Base-by-base conservation (phyloP, 306 rosid species). In the Dryas drummondii region DNA sequence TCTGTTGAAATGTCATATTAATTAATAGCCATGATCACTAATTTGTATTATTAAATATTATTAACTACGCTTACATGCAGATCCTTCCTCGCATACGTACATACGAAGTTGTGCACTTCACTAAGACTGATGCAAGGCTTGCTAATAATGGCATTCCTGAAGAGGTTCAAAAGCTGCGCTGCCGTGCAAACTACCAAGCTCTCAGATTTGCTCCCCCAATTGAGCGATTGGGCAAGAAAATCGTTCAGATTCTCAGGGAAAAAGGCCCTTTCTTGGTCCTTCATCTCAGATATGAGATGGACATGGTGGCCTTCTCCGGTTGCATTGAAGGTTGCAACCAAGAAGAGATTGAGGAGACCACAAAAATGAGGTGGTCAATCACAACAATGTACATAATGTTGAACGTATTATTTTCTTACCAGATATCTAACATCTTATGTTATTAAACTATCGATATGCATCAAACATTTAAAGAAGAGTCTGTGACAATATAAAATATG, bases 241-340 rank as follows among this genome's bases (percentile, higher is more conserved):
- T 88, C 32, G 90, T 91, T 6, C 69, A 58, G 14, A 84, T 88
- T 77, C 80, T 91, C 82, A 82, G 88, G 76, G 83, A 73, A 76
- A 91, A 42, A 54, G 96, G 96, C 50, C 93, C 96, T 71, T 91
- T 91, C 64, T 81, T 91, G 75, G 96, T 85, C 40, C 93, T 91
- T 82, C 96, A 91, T 84, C 96, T 91, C 63, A 78, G 96, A 69
- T 91, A 91, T 73, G 96, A 91, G 72, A 91, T 88, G 93, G 96
- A 91, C 74, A 91, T 91, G 96, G 85, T 91, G 61, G 91, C 96
- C 47, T 91, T 91, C 78, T 88, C 96, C 40, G 96, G 93, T 32
- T 91, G 93, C 10, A 84, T 83, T 49, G 85, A 84, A 57, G 91
- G 96, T 59, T 91, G 96, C 81, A 88, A 75, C 49, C 61, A 41